phyloP scores from a whole-genome alignment of 176 grass and related monocot species.

The Ampelocalamus luodianensis region DNA sequence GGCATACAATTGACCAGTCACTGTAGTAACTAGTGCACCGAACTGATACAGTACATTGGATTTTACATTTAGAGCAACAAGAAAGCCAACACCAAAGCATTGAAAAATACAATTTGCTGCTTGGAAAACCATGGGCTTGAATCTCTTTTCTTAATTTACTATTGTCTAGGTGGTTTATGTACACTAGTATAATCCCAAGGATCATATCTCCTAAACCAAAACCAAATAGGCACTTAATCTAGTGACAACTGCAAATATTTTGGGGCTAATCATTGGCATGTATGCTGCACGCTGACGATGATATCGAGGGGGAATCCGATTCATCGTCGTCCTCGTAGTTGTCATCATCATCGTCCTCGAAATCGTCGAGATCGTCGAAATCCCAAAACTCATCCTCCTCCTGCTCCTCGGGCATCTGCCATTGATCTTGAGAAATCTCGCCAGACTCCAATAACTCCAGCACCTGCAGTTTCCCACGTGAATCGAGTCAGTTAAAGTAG shows the following conservation, averaged over 20 bases:
- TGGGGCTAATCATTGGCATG: conserved; percentile 45
- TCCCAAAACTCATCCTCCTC: conserved; percentile 73
- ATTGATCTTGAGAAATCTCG: conserved; percentile 68
- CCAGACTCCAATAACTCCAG: conserved; percentile 67
- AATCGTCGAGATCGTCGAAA: conserved; percentile 77
- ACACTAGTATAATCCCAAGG: conserved; percentile 45
- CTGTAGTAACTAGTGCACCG: background rate
- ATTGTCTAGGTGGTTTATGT: conserved; percentile 57
- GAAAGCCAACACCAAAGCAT: background rate
- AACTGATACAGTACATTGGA: background rate
- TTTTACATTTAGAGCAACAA: conserved; percentile 13
- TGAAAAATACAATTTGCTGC: background rate
- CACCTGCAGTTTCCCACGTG: conserved; percentile 48
- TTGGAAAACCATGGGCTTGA: conserved; percentile 43
- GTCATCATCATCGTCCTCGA: conserved; percentile 54
- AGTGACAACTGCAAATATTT: conserved; percentile 54
- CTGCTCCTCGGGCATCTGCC: conserved; percentile 65
- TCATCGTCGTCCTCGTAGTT: conserved; percentile 45
- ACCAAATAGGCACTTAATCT: conserved; percentile 33
- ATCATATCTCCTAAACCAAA: conserved; percentile 26
- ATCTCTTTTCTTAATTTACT: conserved; percentile 35
- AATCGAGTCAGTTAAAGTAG: conserved; percentile 36
- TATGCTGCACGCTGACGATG: conserved; percentile 67
- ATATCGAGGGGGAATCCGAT: conserved; percentile 62
- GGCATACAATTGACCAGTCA: conserved; percentile 20